phyloP scores from a whole-genome alignment of 768 basidiomycete species.

The Lactarius trivialis region DNA sequence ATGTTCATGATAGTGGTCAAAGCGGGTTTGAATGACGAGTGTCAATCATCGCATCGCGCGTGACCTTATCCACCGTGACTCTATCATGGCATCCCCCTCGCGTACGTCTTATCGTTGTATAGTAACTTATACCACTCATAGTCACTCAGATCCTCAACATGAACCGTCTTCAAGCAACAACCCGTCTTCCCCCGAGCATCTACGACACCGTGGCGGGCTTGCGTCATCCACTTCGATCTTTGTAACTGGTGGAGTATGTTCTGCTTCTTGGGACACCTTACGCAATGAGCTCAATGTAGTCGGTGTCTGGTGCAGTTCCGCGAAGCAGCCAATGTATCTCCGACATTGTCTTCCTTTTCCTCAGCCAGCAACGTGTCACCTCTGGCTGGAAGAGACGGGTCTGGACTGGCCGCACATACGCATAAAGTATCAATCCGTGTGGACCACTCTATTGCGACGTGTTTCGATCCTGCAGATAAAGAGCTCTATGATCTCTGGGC shows the following conservation, averaged over 20 bases:
- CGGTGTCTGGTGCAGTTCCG: conserved; percentile 2
- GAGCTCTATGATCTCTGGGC: conserved; percentile 77
- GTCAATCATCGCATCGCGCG: conserved; percentile 7
- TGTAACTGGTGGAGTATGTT: conserved; percentile 14
- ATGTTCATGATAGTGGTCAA: conserved; percentile 62
- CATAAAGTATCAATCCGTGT: conserved; percentile 47
- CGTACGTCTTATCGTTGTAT: conserved; percentile 3
- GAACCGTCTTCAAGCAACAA: not conserved
- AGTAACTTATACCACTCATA: not conserved
- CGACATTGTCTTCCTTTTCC: conserved; percentile 18
- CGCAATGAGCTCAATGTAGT: not conserved
- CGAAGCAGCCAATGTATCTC: conserved; percentile 14
- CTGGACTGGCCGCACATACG: conserved; percentile 22
- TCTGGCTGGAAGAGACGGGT: not conserved
- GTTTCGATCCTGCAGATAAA: conserved; percentile 69
- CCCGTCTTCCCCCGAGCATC: conserved; percentile 2
- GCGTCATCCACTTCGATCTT: conserved; percentile 9
- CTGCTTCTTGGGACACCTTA: not conserved
- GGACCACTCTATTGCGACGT: conserved; percentile 61
- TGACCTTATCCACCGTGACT: conserved; percentile 13
- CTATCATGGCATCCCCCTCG: conserved; percentile 3
- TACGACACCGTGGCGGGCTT: conserved; percentile 6
- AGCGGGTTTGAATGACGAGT: conserved; percentile 20
- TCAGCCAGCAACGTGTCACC: not conserved
- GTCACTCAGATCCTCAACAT: not conserved